Evolutionary conservation across 768 basidiomycete species (phyloP).

Genomic region (Tricholoma matsutake): DNA sequence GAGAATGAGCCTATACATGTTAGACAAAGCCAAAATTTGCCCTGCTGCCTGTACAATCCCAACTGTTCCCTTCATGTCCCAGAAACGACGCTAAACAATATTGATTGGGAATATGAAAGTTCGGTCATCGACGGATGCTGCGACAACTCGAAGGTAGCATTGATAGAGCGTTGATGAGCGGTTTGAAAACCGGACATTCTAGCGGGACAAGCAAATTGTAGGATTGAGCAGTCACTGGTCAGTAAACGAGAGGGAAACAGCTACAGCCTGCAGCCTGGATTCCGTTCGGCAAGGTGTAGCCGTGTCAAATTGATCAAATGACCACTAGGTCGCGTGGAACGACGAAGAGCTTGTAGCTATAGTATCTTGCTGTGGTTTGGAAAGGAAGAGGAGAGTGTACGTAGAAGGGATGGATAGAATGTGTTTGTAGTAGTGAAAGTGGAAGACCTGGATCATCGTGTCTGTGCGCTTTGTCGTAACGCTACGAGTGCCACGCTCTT

Average conservation of each 20-base stretch:
- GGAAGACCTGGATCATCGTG: neutral
- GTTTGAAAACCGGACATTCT: neutral
- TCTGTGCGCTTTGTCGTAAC: neutral
- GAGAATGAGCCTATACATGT: too few species aligned
- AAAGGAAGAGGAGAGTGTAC: neutral
- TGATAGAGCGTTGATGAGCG: too few species aligned
- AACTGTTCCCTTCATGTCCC: too few species aligned
- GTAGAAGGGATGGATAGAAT: neutral
- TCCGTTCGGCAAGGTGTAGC: neutral
- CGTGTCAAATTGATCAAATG: neutral
- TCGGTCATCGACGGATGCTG: too few species aligned
- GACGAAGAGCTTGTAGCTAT: neutral
- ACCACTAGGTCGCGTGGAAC: neutral
- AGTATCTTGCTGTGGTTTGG: neutral
- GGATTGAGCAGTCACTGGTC: too few species aligned
- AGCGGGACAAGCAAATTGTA: too few species aligned
- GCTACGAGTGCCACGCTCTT: conserved; percentile 6
- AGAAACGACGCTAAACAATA: too few species aligned
- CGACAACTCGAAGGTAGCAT: too few species aligned
- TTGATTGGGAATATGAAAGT: too few species aligned
- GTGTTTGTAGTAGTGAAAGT: neutral
- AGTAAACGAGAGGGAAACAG: too few species aligned
- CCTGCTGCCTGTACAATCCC: too few species aligned
- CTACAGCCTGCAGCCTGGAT: neutral
- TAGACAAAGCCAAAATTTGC: too few species aligned